phyloP scores from a whole-genome alignment of 2,329 filamentous ascomycete genomes.

The Coniochaeta sp. region DNA sequence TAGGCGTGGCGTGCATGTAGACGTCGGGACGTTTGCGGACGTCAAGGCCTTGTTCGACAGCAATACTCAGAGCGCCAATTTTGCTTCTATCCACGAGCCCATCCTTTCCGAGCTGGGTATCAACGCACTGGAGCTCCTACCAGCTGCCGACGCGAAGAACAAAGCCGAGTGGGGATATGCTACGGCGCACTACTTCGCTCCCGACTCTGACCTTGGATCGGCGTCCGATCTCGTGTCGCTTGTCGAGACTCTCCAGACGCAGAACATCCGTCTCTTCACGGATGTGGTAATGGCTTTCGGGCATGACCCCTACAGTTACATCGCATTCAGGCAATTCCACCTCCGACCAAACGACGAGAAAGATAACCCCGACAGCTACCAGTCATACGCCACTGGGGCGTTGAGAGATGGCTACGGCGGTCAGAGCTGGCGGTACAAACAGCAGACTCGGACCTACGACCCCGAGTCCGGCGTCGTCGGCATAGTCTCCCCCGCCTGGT shows the following conservation, averaged over 20 bases:
- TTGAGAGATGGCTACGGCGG: conserved; percentile 14
- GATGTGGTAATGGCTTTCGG: conserved; percentile 19
- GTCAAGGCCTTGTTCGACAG: conserved; percentile 14
- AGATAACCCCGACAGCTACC: conserved; percentile 17
- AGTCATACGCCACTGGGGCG: conserved; percentile 11
- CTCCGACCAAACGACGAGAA: conserved; percentile 11
- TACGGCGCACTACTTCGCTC: conserved; percentile 16
- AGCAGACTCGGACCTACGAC: conserved; percentile 10
- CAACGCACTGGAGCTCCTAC: conserved; percentile 18
- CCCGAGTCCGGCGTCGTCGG: conserved; percentile 9
- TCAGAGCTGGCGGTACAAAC: conserved; percentile 13
- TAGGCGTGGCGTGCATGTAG: conserved; percentile 8
- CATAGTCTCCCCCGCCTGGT: conserved; percentile 11
- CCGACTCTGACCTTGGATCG: conserved; percentile 16
- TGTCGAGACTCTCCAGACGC: conserved; percentile 11
- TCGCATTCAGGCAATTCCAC: conserved; percentile 14
- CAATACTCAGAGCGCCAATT: conserved; percentile 5
- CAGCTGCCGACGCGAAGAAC: conserved; percentile 14
- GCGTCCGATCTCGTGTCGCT: conserved; percentile 11
- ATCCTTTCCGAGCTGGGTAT: conserved; percentile 16
- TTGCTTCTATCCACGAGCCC: conserved; percentile 8
- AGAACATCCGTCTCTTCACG: conserved; percentile 12
- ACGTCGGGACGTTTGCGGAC: conserved; percentile 16
- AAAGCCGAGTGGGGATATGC: conserved; percentile 16
- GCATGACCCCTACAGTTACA: conserved; percentile 14